Evolutionary conservation across 108 stramenopile genomes (phyloP), one percentile per base, ranked within the genome.

Genomic region (Licmophora abbreviata): DNA sequence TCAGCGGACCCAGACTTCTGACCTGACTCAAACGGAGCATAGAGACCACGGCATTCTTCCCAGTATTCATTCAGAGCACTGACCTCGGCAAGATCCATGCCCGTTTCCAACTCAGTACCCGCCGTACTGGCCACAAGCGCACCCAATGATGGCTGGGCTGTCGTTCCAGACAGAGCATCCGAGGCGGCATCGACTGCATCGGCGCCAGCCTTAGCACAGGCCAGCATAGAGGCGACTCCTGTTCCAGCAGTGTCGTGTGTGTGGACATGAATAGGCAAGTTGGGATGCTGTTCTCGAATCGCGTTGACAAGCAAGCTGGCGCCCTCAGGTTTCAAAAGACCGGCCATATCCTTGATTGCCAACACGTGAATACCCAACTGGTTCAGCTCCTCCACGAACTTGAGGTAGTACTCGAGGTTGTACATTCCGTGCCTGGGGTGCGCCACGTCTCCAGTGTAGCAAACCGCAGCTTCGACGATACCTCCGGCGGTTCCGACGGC

Each of bases 271-370:
- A 93, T 85, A 15, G 94, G 94, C 24, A 85, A 38, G 29, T 95
- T 77, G 21, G 95, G 95, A 61, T 82, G 76, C 63, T 93, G 94
- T 33, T 68, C 43, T 0, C 96, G 81, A 25, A 97, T 73, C 4
- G 88, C 76, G 27, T 66, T 49, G 14, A 97, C 75, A 8, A 97
- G 71, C 64, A 79, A 30, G 14, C 56, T 71, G 7, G 92, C 95
- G 11, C 92, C 94, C 36, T 79, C 66, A 12, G 95, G 95, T 57
- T 92, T 95, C 54, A 98, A 71, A 7, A 98, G 66, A 12, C 97
- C 97, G 0, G 97, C 97, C 97, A 97, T 97, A 66, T 97, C 83
- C 69, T 98, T 98, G 54, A 98, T 90, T 26, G 92, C 93, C 33
- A 98, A 76, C 0, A 93, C 86, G 64, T 98, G 94, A 56, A 90